Base-by-base conservation (phyloP, 2,329 filamentous ascomycete genomes). In the Trichoderma sp. region DNA sequence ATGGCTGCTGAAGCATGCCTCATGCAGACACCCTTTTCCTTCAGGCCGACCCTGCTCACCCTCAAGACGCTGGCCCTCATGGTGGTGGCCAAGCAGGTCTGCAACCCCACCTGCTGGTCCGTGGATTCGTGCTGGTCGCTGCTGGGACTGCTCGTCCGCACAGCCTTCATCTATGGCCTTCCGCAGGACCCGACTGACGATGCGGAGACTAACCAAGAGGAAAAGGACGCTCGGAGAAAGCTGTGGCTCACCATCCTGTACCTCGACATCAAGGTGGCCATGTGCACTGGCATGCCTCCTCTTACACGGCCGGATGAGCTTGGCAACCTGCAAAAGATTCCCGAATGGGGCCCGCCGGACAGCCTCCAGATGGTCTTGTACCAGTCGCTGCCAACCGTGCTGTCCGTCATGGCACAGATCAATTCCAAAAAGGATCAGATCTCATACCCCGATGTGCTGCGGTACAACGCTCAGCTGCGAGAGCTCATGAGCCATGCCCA, bases 11-110 rank as follows among this genome's bases (percentile, higher is more conserved):
- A 79, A 63, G 77, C 78, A 0, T 80, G 78, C 39, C 73, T 80
- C 5, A 77, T 78, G 75, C 78, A 80, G 71, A 80, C 78, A 4
- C 77, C 77, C 1, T 79, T 79, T 68, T 79, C 79, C 75, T 79
- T 79, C 59, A 77, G 78, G 2, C 78, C 78, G 8, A 79, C 76
- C 3, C 71, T 79, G 37, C 70, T 76, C n/a, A 73, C 75, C 0
- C 71, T 79, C 16, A 76, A 77, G 65, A 73, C 75, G 1, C 68
- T 79, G 13, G 74, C 74, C 18, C 71, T 80, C 21, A 78, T 79
- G 75, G 75, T 77, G 26, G 75, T 79, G 39, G 78, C 78, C 30
- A 79, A 79, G 70, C 76, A 79, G 54, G 74, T 79, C 8, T 79
- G 77, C 72, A 79, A 79, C 67, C 76, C 78, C 14, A 79, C 77